phyloP scores from a whole-genome alignment of 805 yeast genomes.

The Candida corydali region DNA sequence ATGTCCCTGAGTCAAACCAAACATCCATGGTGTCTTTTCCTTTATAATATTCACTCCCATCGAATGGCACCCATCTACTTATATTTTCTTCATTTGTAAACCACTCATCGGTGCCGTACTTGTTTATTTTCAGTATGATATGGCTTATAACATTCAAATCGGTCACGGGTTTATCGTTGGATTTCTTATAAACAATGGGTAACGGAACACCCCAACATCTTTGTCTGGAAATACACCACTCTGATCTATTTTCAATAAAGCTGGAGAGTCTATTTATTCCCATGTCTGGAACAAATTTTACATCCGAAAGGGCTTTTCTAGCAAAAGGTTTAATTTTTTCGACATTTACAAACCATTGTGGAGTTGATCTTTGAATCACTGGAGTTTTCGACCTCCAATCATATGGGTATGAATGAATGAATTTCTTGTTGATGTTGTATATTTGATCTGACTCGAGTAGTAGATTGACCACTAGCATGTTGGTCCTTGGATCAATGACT shows the following conservation, averaged over 20 bases:
- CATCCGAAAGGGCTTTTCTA: slow-evolving; percentile 52
- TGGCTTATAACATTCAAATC: slow-evolving; percentile 51
- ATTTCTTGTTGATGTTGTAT: slow-evolving; percentile 43
- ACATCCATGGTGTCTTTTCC: slow-evolving; percentile 96
- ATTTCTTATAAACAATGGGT: slow-evolving; percentile 65
- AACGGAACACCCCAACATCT: slow-evolving; percentile 98
- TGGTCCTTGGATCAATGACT: slow-evolving; percentile 22
- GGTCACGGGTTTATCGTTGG: slow-evolving; percentile 62
- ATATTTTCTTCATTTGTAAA: slow-evolving; percentile 53
- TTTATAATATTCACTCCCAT: slow-evolving; percentile 43
- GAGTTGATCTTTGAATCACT: slow-evolving; percentile 89
- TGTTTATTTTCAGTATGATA: slow-evolving; percentile 53
- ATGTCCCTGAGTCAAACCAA: slow-evolving; percentile 97
- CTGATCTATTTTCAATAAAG: slow-evolving; percentile 73
- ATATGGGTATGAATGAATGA: slow-evolving; percentile 85
- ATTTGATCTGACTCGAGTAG: slow-evolving; percentile 44
- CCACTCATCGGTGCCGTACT: slow-evolving; percentile 77
- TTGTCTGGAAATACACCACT: slow-evolving; percentile 98
- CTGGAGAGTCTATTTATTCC: slow-evolving; percentile 70
- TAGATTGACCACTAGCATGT: slow-evolving; percentile 50
- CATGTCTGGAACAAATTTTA: slow-evolving; percentile 66
- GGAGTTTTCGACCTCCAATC: slow-evolving; percentile 98
- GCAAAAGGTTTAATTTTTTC: slow-evolving; percentile 67
- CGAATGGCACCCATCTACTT: slow-evolving; percentile 70
- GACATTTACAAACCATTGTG: slow-evolving; percentile 95